phyloP scores from a whole-genome alignment of 2,329 filamentous ascomycete genomes.

The Phyllosticta citriasiana region DNA sequence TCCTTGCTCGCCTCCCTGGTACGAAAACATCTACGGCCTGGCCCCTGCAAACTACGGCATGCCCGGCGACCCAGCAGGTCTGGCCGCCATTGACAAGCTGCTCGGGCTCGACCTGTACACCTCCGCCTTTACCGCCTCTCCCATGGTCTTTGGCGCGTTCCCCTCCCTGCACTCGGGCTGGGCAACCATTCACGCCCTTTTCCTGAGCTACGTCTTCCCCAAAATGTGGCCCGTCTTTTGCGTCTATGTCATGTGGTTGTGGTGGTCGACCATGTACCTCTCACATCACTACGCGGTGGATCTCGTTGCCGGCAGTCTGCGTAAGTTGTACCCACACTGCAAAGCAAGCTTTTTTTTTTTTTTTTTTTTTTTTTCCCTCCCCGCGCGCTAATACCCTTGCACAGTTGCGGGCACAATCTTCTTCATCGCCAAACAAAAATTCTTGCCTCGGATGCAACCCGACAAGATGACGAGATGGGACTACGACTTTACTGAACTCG shows the following conservation, averaged over 20 bases:
- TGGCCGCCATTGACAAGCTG: conserved; percentile 81
- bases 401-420: conserved; percentile 59
- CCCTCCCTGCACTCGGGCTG: conserved; percentile 86
- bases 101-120: conserved; percentile 90
- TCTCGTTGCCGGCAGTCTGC: conserved; percentile 71
- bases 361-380: too few species aligned
- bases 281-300: conserved; percentile 96
- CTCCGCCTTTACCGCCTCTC: conserved; percentile 79
- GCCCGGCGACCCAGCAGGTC: conserved; percentile 75
- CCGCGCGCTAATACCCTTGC: conserved; percentile 19
- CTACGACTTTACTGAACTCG: conserved; percentile 85
- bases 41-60: conserved; percentile 90
- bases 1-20: conserved; percentile 94
- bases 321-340: conserved; percentile 21
- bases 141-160: conserved; percentile 90
- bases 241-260: conserved; percentile 82
- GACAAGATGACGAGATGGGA: conserved; percentile 90
- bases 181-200: conserved; percentile 79
- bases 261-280: conserved; percentile 98
- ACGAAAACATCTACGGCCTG: conserved; percentile 84
- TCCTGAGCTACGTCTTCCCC: conserved; percentile 89
- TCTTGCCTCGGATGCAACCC: conserved; percentile 69
- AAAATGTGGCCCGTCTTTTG: conserved; percentile 70
- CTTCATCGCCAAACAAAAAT: conserved; percentile 71
- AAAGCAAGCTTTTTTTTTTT: background rate